Evolutionary conservation across 2,329 filamentous ascomycete genomes (phyloP), one percentile per base, ranked within the genome.

Genomic region (Macrophomina tecta): DNA sequence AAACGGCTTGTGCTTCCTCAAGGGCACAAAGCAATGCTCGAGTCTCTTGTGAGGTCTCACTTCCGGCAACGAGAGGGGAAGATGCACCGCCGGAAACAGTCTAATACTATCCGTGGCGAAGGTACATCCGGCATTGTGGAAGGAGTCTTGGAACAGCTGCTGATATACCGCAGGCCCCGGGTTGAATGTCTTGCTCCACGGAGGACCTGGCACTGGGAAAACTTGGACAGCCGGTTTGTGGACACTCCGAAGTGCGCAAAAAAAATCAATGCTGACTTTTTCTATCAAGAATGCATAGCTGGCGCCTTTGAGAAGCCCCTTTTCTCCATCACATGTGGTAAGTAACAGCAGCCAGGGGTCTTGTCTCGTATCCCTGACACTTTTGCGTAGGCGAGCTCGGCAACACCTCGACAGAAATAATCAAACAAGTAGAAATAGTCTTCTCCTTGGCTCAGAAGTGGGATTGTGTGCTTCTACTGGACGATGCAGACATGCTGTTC

Each of bases 391-490:
- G 34, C 16, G 32, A 45, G 42, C 42, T 45, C 9, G 42, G 42
- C 5, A 45, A 9, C 12, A 45, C 1, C 14, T 32, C 51, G 0
- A 18, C 5, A 4, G 52, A 53, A 0, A 32, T 53, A n/a, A 18
- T 32, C 14, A 7, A 32, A 5, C 32, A 38, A 12, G 4, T 55
- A 6, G 32, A 55, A 8, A 18, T n/a, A 23, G 12, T 55, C n/a
- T 55, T 55, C 34, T 5, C 52, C 1, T 28, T 55, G 52, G 52
- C 52, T 36, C 46, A 49, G 0, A 80, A 78, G 67, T 86, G 84
- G 84, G 81, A 82, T 40, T 82, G 82, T 14, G 79, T 87, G 3
- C 76, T 86, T 0, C 76, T 86, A 0, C 75, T 86, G 1, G 84
- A 85, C 70, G 83, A 86, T 69, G 83, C 81, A 9, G 81, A 83